phyloP scores from a whole-genome alignment of 441 rosid species.

The Bocquillonia castaneifolia region DNA sequence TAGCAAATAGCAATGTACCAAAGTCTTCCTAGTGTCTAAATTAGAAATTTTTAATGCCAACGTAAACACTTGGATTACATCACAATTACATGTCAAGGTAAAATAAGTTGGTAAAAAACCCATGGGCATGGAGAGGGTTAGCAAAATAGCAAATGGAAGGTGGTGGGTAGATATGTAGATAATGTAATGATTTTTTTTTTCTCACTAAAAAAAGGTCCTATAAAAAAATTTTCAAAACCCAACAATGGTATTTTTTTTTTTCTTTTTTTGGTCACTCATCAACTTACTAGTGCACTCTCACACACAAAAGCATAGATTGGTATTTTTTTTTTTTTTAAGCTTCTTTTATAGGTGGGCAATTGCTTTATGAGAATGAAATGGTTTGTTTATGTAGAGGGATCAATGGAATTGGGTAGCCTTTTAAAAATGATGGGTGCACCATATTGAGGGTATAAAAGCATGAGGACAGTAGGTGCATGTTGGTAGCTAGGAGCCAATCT shows the following conservation, averaged over 20 bases:
- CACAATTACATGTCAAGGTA: conserved; percentile 11
- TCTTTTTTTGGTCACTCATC: neutral
- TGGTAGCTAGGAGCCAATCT: conserved; percentile 67
- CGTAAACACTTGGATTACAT: conserved; percentile 14
- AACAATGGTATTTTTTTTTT: conserved; percentile 3
- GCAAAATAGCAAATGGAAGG: neutral
- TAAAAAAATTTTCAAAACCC: neutral
- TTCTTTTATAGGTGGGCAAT: neutral
- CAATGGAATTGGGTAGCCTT: conserved; percentile 21
- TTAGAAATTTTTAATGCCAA: conserved; percentile 17
- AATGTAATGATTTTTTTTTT: neutral
- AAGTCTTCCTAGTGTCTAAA: conserved; percentile 8
- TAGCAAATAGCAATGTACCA: conserved; percentile 30
- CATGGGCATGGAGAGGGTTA: conserved; percentile 21
- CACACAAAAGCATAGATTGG: conserved; percentile 6
- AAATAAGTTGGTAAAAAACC: conserved; percentile 11
- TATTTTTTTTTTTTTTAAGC: conserved; percentile 5
- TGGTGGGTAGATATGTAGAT: neutral
- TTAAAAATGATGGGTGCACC: conserved; percentile 86
- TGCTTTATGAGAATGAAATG: neutral
- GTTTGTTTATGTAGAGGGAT: conserved; percentile 2
- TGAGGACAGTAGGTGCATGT: conserved; percentile 89
- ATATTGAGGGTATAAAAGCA: conserved; percentile 84
- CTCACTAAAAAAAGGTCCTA: conserved; percentile 11
- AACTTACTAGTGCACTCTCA: conserved; percentile 1